phyloP scores from a whole-genome alignment of 495 filamentous ascomycete genomes.

The Hypoxylon rickii region DNA sequence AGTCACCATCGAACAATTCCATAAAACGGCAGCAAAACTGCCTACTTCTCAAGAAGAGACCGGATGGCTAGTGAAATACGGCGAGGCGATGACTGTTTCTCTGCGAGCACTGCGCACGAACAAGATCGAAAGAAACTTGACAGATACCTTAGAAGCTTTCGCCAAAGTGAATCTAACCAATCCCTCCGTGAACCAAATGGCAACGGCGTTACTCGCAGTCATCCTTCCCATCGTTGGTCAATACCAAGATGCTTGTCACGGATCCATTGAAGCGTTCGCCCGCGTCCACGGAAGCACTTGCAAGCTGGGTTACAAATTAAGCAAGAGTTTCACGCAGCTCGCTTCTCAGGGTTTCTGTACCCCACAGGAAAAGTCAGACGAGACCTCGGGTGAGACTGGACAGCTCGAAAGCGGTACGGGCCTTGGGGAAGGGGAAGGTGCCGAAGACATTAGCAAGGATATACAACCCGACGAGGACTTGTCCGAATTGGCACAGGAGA shows the following conservation, averaged over 20 bases:
- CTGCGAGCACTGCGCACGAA: conserved; percentile 62
- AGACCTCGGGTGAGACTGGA: conserved; percentile 66
- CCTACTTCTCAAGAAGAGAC: conserved; percentile 61
- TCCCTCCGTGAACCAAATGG: conserved; percentile 46
- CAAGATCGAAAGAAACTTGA: conserved; percentile 51
- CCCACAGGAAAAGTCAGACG: conserved; percentile 74
- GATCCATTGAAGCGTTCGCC: conserved; percentile 56
- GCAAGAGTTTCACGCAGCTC: conserved; percentile 74
- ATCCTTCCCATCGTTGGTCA: conserved; percentile 75
- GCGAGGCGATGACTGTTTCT: conserved; percentile 57
- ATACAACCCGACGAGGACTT: conserved; percentile 92
- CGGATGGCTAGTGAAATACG: conserved; percentile 66
- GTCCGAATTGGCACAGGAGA: conserved; percentile 85
- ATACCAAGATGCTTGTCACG: conserved; percentile 65
- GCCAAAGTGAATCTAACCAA: conserved; percentile 53
- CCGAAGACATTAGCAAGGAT: conserved; percentile 97
- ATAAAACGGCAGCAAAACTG: conserved; percentile 48
- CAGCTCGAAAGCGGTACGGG: conserved; percentile 92
- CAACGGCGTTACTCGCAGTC: conserved; percentile 65
- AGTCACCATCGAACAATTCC: conserved; percentile 73
- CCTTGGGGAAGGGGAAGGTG: conserved; percentile 92
- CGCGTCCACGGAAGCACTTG: conserved; percentile 68
- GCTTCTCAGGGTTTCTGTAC: conserved; percentile 87
- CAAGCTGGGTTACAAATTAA: conserved; percentile 73
- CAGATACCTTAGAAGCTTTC: conserved; percentile 56